These are phyloP conservation scores for Pleodorina starrii DNA, from an alignment of 139 green algal genomes.

Conservation along the genomic window DNA sequence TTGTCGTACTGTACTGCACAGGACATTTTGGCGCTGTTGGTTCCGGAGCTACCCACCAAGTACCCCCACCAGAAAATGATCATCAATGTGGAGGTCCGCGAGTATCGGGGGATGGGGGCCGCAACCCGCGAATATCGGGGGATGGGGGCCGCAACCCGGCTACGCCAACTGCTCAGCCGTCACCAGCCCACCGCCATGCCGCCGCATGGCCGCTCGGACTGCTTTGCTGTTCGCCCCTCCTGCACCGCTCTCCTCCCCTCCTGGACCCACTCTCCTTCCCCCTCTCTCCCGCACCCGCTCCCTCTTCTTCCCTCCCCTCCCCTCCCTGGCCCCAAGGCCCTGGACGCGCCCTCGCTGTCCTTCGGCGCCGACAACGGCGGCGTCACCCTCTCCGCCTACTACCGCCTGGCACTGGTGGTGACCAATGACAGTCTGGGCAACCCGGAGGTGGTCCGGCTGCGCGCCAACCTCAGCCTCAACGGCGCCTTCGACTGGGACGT, in stretches of 20 bases:
- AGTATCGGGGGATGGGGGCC: too few species aligned
- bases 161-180: too few species aligned
- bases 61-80: constrained; percentile 55
- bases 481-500: constrained; percentile 53
- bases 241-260: not conserved
- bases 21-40: constrained; percentile 60
- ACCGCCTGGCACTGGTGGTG: constrained; percentile 33
- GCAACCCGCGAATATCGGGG: not conserved
- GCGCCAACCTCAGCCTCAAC: constrained; percentile 42
- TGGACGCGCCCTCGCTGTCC: constrained; percentile 29
- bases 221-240: too few species aligned
- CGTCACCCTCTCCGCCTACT: not conserved
- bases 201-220: too few species aligned
- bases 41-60: constrained; percentile 60
- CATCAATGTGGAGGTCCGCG: constrained; percentile 33
- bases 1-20: too few species aligned
- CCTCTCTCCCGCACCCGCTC: not conserved
- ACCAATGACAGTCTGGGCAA: constrained; percentile 54
- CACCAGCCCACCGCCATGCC: too few species aligned
- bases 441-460: constrained; percentile 52
- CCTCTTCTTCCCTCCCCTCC: not conserved
- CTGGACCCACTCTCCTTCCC: not conserved
- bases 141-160: too few species aligned
- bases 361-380: constrained; percentile 27
- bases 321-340: not conserved